These are phyloP conservation scores for Tetracladium marchalianum DNA, from an alignment of 495 filamentous ascomycete species.

Conservation along the genomic window DNA sequence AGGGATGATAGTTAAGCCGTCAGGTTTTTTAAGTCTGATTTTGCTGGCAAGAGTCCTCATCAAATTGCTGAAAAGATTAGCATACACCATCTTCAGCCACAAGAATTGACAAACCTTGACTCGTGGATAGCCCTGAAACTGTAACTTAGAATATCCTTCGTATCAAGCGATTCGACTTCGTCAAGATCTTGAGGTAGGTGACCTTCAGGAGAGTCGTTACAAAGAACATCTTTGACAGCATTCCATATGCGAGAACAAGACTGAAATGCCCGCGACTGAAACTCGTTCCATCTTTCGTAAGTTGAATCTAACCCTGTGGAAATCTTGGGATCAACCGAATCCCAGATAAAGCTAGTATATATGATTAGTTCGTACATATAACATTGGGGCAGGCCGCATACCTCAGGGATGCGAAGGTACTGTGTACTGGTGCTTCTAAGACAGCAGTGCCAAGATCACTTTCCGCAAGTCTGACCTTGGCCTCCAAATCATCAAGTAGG, in stretches of 20 bases:
- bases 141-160: constrained; percentile 85
- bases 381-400: constrained; percentile 22
- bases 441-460: constrained; percentile 49
- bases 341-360: constrained; percentile 13
- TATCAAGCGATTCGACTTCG: constrained; percentile 54
- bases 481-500: constrained; percentile 32
- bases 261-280: constrained; percentile 45
- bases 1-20: constrained; percentile 27
- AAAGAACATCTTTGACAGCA: constrained; percentile 64
- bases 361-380: not conserved
- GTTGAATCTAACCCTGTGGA: not conserved
- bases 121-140: constrained; percentile 89
- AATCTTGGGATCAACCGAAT: constrained; percentile 1
- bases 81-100: not conserved
- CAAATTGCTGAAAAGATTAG: constrained; percentile 33
- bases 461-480: constrained; percentile 44
- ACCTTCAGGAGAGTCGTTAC: constrained; percentile 86
- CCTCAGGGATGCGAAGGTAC: constrained; percentile 55
- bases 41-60: constrained; percentile 44
- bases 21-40: constrained; percentile 21
- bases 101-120: constrained; percentile 51
- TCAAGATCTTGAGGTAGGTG: constrained; percentile 66
- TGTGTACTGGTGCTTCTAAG: constrained; percentile 57
- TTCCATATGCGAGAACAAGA: constrained; percentile 61
- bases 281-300: constrained; percentile 2